Conservation (phyloP, 1,139 yeast genomes). For the Zygosaccharomyces pseudobailii region DNA sequence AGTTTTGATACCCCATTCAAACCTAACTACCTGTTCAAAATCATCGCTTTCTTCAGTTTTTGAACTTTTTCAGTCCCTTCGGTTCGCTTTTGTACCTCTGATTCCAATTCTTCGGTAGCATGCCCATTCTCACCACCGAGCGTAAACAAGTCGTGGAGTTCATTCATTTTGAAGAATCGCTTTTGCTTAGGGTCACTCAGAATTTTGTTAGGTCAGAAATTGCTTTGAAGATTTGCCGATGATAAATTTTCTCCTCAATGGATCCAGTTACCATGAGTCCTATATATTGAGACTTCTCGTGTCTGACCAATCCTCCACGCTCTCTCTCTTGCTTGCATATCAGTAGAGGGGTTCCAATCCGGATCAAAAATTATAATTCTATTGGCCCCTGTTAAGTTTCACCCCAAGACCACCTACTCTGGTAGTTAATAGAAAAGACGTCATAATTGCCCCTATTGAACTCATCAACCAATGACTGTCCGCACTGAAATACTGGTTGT, state of each 20-base stretch:
- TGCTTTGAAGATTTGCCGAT: slow-evolving; percentile 95
- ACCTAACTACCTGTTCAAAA: slow-evolving; percentile 47
- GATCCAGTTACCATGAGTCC: slow-evolving; percentile 95
- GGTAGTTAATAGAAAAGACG: slow-evolving; percentile 80
- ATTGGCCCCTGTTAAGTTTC: slow-evolving; percentile 90
- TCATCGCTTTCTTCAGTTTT: slow-evolving; percentile 46
- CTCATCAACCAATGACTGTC: slow-evolving; percentile 76
- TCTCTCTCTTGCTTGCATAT: slow-evolving; percentile 91
- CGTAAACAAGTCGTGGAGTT: slow-evolving; percentile 82
- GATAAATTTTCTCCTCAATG: slow-evolving; percentile 94
- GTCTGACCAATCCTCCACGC: slow-evolving; percentile 98
- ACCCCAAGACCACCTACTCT: slow-evolving; percentile 96
- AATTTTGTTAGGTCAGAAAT: slow-evolving; percentile 87
- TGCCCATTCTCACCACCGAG: slow-evolving; percentile 72
- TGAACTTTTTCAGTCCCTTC: slow-evolving; percentile 24
- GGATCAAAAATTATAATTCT: slow-evolving; percentile 93
- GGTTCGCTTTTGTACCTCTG: slow-evolving; percentile 34
- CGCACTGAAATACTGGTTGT: slow-evolving; percentile 73
- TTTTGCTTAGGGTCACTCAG: slow-evolving; percentile 93
- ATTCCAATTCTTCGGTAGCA: slow-evolving; percentile 28
- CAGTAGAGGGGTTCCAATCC: slow-evolving; percentile 98
- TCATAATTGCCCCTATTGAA: slow-evolving; percentile 61
- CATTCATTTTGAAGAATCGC: slow-evolving; percentile 87
- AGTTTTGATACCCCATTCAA: slow-evolving; percentile 45
- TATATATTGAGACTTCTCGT: slow-evolving; percentile 84